Evolutionary conservation across 208 protist species (phyloP), one percentile per base, ranked within the genome.

Genomic region (Wallacemonas collosoma): DNA sequence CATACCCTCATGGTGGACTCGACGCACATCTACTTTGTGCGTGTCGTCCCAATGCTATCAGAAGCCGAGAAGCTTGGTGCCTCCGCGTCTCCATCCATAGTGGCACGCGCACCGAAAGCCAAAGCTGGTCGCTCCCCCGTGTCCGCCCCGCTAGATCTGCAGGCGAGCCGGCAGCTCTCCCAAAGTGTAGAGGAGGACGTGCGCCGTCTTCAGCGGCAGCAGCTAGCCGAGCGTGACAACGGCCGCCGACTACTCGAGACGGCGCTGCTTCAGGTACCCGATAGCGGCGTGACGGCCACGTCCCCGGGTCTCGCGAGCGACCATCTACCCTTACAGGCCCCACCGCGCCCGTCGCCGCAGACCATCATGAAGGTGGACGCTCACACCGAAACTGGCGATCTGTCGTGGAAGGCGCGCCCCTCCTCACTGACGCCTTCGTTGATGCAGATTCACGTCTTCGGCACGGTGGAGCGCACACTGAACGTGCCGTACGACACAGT

Each of bases 1-100:
- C 90, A 95, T 80, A 95, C 90, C 39, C 72, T 95, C 5, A 80
- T 85, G 44, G 87, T 95, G 1, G 85, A 90, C 73, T 85, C 90
- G 2, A 65, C 80, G 3, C 70, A 91, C 80, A 90, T 95, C 43
- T 93, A 95, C 68, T 80, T 71, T 2, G 91, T 93, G 47, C 66
- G 70, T 41, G 79, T 95, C 7, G 76, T 51, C 15, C 60, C 60
- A n/a, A 65, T 38, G 60, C 60, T 65, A 15, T 11, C 60, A 7
- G 53, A 57, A 35, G 0, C 53, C 6, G 9, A 26, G 26, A 26
- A 26, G 26, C 26, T 26, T 26, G 26, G 26, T 26, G 26, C 26
- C 26, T 26, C 26, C 26, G 26, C 26, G 26, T 26, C 26, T 26
- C 26, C 26, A 26, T 26, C 26, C 26, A 26, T 26, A 26, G 26